phyloP scores from a whole-genome alignment of 345 rosid species.

The Psidium guajava region DNA sequence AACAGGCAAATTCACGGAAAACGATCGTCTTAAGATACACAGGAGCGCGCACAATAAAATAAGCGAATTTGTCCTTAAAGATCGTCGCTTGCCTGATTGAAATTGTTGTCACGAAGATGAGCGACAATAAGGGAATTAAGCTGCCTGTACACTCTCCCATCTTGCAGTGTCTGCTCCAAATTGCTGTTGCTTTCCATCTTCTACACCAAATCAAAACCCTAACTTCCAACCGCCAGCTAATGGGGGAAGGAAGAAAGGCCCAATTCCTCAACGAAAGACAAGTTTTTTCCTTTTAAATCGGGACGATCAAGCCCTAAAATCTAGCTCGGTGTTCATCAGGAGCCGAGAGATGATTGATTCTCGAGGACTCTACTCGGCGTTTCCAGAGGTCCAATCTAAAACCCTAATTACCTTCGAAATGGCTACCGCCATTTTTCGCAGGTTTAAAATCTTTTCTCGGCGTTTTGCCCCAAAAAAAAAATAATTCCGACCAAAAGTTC shows the following conservation, averaged over 20 bases:
- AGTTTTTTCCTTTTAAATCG: neutral
- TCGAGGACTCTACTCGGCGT: neutral
- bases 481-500: too few species aligned
- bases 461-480: neutral
- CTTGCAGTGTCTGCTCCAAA: constrained; percentile 59
- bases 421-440: neutral
- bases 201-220: neutral
- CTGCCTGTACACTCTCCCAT: constrained; percentile 55
- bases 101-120: constrained; percentile 73
- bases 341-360: neutral
- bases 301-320: neutral
- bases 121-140: constrained; percentile 75
- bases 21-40: neutral
- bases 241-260: neutral
- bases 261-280: neutral
- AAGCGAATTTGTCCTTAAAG: neutral
- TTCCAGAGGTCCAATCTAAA: neutral
- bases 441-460: neutral
- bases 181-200: constrained; percentile 19
- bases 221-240: neutral
- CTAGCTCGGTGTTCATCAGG: neutral
- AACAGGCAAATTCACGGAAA: neutral
- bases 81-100: constrained; percentile 32
- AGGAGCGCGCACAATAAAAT: neutral
- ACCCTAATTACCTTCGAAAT: neutral